These are phyloP conservation scores for Lichtheimia ornata DNA, from an alignment of 371 early-diverging fungal species.

Conservation along the genomic window DNA sequence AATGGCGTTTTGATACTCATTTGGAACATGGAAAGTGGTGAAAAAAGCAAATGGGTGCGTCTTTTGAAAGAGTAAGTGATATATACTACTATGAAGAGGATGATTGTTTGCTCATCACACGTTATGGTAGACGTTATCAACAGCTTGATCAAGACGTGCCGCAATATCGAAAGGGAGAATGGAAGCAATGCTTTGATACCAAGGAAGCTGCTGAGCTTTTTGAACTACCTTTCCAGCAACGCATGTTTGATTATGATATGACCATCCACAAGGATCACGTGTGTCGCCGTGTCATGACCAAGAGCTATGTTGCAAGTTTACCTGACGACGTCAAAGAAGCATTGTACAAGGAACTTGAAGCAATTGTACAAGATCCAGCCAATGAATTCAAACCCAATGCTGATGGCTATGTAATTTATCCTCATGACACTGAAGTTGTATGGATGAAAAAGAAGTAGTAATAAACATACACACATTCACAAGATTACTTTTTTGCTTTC, in stretches of 20 bases:
- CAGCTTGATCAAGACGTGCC: conserved; percentile 30
- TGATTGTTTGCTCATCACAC: neutral
- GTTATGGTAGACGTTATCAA: conserved; percentile 28
- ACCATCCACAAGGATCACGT: conserved; percentile 17
- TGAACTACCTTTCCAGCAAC: conserved; percentile 23
- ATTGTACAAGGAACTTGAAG: conserved; percentile 24
- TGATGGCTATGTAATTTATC: conserved; percentile 21
- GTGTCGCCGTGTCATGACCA: conserved; percentile 39
- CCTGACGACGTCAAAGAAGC: conserved; percentile 18
- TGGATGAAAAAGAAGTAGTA: conserved; percentile 22
- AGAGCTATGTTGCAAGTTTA: conserved; percentile 47
- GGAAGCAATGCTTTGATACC: conserved; percentile 37
- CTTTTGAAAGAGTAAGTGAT: conserved; percentile 31
- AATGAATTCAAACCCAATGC: conserved; percentile 16
- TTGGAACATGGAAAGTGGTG: conserved; percentile 54
- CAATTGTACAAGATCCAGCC: conserved; percentile 25
- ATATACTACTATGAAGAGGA: neutral
- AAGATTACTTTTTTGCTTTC: too few relatives aligned
- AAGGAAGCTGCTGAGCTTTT: conserved; percentile 28
- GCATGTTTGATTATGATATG: conserved; percentile 23
- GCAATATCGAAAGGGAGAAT: conserved; percentile 40
- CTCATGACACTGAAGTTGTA: conserved; percentile 38
- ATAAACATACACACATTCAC: too few relatives aligned
- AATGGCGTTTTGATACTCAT: conserved; percentile 41
- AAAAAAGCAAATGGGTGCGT: conserved; percentile 39